Percentiles rank a stretch among this genome's conserved stretches.
phyloP scores from a whole-genome alignment of 1,284 basidiomycete species.

The Peniophora sp. region DNA sequence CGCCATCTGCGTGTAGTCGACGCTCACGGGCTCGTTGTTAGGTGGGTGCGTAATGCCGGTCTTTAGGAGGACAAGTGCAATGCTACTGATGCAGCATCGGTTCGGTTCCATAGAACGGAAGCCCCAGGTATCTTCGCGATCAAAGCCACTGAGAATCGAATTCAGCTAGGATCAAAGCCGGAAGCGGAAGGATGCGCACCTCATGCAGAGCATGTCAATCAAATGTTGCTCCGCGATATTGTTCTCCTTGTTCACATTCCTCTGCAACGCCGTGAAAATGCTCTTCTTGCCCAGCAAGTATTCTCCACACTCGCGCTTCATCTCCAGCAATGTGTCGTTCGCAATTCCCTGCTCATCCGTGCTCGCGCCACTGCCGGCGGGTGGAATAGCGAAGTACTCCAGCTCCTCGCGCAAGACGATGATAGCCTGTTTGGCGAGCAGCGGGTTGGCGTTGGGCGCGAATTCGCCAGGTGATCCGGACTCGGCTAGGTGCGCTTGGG shows the following conservation, averaged over 20 bases:
- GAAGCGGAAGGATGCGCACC: conserved; percentile 39
- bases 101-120: conserved; percentile 93
- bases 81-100: conserved; percentile 95
- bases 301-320: conserved; percentile 81
- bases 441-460: conserved; percentile 74
- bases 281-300: conserved; percentile 84
- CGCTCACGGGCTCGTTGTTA: conserved; percentile 59
- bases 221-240: conserved; percentile 98
- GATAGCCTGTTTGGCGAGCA: conserved; percentile 95
- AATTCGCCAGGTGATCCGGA: conserved; percentile 54
- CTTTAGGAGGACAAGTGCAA: conserved; percentile 95
- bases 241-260: conserved; percentile 99
- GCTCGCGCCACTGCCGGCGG: conserved; percentile 49
- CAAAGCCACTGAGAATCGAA: conserved; percentile 68
- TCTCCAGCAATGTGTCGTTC: conserved; percentile 64
- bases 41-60: conserved; percentile 83
- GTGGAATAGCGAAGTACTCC: conserved; percentile 95
- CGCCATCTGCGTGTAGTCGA: conserved; percentile 90
- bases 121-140: conserved; percentile 95
- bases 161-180: conserved; percentile 6
- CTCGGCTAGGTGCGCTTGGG: conserved; percentile 74
- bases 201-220: conserved; percentile 99
- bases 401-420: conserved; percentile 97
- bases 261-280: conserved; percentile 96
- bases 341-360: conserved; percentile 77